Conservation (phyloP, 2,329 filamentous ascomycete species). For the Cytospora mali region DNA sequence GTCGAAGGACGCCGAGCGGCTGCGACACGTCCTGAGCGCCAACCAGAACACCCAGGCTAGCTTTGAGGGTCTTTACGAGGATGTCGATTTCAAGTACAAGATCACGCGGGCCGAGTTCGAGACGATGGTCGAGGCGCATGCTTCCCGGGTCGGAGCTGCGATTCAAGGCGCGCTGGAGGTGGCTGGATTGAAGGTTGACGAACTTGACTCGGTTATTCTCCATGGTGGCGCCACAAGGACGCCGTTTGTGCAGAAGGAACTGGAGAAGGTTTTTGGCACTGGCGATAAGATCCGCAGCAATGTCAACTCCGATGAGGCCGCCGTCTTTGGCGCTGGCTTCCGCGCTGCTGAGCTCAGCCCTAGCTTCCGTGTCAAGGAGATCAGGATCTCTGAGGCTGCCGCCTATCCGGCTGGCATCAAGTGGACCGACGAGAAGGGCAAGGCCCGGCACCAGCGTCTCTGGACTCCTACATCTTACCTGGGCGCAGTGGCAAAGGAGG, state of each 20-base stretch:
- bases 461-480: slow-evolving; percentile 78
- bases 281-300: slow-evolving; percentile 84
- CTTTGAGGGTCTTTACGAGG: slow-evolving; percentile 89
- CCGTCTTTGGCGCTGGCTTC: slow-evolving; percentile 94
- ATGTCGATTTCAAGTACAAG: slow-evolving; percentile 93
- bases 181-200: slow-evolving; percentile 71
- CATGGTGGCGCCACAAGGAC: slow-evolving; percentile 90
- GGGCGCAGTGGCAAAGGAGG: slow-evolving; percentile 76
- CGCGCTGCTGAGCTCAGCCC: slow-evolving; percentile 90
- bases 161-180: slow-evolving; percentile 74
- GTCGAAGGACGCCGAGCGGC: slow-evolving; percentile 86
- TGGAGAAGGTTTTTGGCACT: slow-evolving; percentile 74
- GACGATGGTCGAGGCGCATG: slow-evolving; percentile 69
- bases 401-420: slow-evolving; percentile 75
- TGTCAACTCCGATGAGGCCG: slow-evolving; percentile 95
- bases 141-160: slow-evolving; percentile 67
- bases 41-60: slow-evolving; percentile 79
- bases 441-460: slow-evolving; percentile 77
- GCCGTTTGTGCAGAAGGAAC: slow-evolving; percentile 88
- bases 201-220: slow-evolving; percentile 88
- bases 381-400: slow-evolving; percentile 76
- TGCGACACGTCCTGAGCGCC: slow-evolving; percentile 89
- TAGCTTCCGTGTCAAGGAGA: slow-evolving; percentile 97
- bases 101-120: slow-evolving; percentile 81
- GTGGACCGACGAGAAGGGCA: slow-evolving; percentile 69